phyloP scores from a whole-genome alignment of 192 early-diverging fungal species.

The Umbelopsis isabellina region DNA sequence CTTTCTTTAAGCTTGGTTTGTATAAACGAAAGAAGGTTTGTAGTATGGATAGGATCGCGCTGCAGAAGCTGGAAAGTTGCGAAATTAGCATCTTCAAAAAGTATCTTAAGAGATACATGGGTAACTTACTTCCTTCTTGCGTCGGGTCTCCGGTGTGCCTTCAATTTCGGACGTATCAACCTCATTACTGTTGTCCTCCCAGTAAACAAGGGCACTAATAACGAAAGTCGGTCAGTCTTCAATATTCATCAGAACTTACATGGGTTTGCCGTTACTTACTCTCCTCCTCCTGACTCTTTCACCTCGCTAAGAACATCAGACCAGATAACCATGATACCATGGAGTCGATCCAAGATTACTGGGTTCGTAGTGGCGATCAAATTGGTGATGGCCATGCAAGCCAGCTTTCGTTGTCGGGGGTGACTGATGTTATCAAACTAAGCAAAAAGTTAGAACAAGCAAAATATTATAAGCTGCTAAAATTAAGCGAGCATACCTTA shows the following conservation, averaged over 20 bases:
- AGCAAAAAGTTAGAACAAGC: background rate
- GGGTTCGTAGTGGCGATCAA: slow-evolving; percentile 56
- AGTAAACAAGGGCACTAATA: slow-evolving; percentile 57
- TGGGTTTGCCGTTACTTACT: slow-evolving; percentile 40
- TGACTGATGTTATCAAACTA: slow-evolving; percentile 81
- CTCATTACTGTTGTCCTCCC: slow-evolving; percentile 45
- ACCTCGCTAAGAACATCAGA: slow-evolving; percentile 67
- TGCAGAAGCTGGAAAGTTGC: slow-evolving; percentile 44
- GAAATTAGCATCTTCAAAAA: background rate
- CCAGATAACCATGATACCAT: slow-evolving; percentile 59
- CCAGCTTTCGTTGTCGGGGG: slow-evolving; percentile 66
- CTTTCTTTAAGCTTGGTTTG: slow-evolving; percentile 52
- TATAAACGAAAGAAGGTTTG: slow-evolving; percentile 54
- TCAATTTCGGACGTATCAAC: slow-evolving; percentile 51
- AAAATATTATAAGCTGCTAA: background rate
- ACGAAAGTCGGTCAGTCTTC: slow-evolving; percentile 16
- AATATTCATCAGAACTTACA: background rate
- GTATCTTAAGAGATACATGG: slow-evolving; percentile 12
- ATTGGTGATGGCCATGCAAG: slow-evolving; percentile 62
- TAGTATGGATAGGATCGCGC: slow-evolving; percentile 62
- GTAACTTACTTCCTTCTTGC: slow-evolving; percentile 42
- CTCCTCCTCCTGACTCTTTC: slow-evolving; percentile 59
- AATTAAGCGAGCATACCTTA: slow-evolving; percentile 48
- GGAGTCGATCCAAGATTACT: slow-evolving; percentile 48
- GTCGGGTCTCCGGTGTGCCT: slow-evolving; percentile 53